Percentiles rank a stretch among this genome's conserved stretches.
Evolutionary conservation across 495 filamentous ascomycete species (phyloP).

Genomic region (Aspergillus ostianus): DNA sequence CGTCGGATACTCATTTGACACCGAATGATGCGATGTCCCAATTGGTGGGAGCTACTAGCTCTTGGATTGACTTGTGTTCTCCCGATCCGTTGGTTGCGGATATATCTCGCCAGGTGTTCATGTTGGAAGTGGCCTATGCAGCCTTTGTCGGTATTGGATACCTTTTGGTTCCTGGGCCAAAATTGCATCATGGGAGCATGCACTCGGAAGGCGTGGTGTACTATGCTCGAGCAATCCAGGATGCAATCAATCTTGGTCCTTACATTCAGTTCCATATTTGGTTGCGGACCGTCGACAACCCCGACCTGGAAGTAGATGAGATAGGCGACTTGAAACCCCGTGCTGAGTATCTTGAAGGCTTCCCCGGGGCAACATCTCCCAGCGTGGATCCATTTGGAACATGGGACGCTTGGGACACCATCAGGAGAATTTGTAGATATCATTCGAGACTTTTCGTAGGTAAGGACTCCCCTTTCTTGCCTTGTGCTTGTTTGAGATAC

Average conservation of each 20-base stretch:
- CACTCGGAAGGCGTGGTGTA: conserved; percentile 54
- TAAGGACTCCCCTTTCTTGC: conserved; percentile 47
- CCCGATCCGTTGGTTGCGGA: conserved; percentile 76
- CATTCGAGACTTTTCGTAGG: conserved; percentile 77
- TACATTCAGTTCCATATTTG: conserved; percentile 80
- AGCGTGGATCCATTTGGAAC: conserved; percentile 66
- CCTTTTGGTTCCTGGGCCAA: conserved; percentile 77
- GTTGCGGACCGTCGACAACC: conserved; percentile 69
- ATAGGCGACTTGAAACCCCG: conserved; percentile 58
- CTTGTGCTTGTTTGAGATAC: neutral
- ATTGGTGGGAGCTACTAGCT: conserved; percentile 69
- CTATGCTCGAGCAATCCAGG: conserved; percentile 83
- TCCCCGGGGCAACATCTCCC: conserved; percentile 24
- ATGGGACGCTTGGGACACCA: conserved; percentile 93
- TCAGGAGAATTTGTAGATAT: conserved; percentile 85
- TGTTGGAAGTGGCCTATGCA: conserved; percentile 88
- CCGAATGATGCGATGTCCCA: conserved; percentile 71
- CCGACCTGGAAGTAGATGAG: conserved; percentile 52
- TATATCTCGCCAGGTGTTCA: conserved; percentile 83
- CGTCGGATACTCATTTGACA: conserved; percentile 69
- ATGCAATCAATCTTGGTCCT: conserved; percentile 67
- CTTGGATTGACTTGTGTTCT: conserved; percentile 89
- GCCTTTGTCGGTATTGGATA: conserved; percentile 88
- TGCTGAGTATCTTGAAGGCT: conserved; percentile 50
- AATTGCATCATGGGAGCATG: conserved; percentile 45